Evolutionary conservation across 495 filamentous ascomycete genomes (phyloP).

Genomic region (Cercophora scortea): DNA sequence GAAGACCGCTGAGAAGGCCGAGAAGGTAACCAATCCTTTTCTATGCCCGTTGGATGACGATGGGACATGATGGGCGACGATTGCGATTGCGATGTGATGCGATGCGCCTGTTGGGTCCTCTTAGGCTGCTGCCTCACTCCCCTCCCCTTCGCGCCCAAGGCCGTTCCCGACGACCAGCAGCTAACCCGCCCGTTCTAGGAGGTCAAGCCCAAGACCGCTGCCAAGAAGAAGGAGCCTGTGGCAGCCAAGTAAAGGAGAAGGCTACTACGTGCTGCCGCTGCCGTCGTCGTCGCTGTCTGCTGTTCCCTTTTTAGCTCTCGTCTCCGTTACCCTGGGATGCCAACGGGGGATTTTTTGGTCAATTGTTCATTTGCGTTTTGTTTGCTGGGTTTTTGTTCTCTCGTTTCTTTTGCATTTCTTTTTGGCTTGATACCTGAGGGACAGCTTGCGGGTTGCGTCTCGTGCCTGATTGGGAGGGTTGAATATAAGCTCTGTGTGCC

Average conservation of each 20-base stretch:
- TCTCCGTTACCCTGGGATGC: not conserved
- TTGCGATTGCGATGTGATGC: too few relatives aligned
- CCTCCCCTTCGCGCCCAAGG: too few relatives aligned
- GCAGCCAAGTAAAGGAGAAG: constrained; percentile 9
- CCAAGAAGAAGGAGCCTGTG: constrained; percentile 32
- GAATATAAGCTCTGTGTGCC: not conserved
- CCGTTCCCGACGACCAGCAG: not conserved
- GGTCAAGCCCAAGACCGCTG: constrained; percentile 29
- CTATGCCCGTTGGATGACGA: not conserved
- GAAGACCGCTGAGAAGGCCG: constrained; percentile 13
- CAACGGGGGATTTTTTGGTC: not conserved
- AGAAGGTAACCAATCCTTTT: constrained; percentile 9
- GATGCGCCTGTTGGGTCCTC: not conserved
- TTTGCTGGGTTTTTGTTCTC: not conserved
- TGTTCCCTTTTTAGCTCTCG: not conserved
- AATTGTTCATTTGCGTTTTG: not conserved
- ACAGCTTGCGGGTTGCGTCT: constrained; percentile 1
- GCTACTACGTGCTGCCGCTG: not conserved
- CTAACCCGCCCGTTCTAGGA: constrained; percentile 13
- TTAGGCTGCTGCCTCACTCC: not conserved
- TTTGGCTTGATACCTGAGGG: constrained; percentile 13
- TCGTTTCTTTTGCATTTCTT: constrained; percentile 6
- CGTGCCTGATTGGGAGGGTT: not conserved
- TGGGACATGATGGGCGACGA: not conserved
- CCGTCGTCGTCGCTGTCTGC: not conserved